Evolutionary conservation across 129 eudicot genomes (phyloP), one percentile per base, ranked within the genome.

Genomic region (Deinandra increscens): DNA sequence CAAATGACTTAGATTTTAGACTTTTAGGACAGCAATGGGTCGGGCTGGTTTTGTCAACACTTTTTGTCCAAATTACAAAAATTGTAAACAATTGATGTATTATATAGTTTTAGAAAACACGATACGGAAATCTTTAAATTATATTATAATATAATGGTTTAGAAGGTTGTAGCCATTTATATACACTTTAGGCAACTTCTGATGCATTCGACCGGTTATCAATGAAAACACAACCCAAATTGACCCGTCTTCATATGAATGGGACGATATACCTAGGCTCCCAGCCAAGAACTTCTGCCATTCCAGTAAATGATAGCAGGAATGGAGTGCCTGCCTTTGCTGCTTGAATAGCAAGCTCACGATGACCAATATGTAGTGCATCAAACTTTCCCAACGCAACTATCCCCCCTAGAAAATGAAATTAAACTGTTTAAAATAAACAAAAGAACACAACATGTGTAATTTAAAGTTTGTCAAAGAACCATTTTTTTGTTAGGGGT

Each of bases 311-410:
- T 18, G 96, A 89, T 59, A 94, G 36, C 51, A 94, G 87, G 75
- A 81, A 89, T 4, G 99, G 99, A 70, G 81, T 78, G 49, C 99
- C 99, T 38, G 80, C 85, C 74, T 81, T 87, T 33, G 99, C 76
- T 50, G 99, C 99, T 76, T 87, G 99, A 66, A 87, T 85, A 42
- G 97, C 99, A 64, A 94, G 99, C 78, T 94, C 97, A 37, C 99
- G 92, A 68, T 94, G 97, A 75, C 99, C 99, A 9, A 94, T 82
- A 72, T 94, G 99, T 36, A 94, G 89, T 33, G 99, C 99, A 76
- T 94, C 99, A 75, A 94, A 94, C 80, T 94, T 94, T 49, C 99
- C 99, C 69, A 94, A 66, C 55, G 99, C 99, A 54, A 94, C 99
- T 65, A 90, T 79, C 41, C 99, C 97, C 26, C 96, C 99, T 94